phyloP scores from a whole-genome alignment of 106 monocot species.

The Acanthochlamys bracteata region DNA sequence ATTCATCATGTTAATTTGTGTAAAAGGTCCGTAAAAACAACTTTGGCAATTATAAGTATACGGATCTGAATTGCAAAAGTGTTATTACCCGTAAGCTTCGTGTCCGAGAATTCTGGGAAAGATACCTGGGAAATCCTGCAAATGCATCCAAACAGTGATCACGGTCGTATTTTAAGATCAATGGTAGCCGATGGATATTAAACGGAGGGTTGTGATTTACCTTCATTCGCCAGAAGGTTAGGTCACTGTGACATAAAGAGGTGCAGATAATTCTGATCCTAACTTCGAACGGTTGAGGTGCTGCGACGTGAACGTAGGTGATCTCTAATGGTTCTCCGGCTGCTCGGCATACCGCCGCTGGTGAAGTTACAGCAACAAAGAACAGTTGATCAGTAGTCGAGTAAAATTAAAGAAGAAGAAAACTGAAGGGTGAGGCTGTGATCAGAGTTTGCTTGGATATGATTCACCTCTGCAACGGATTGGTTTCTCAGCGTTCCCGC shows the following conservation, averaged over 20 bases:
- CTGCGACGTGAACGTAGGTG: slow-evolving; percentile 67
- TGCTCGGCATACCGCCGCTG: slow-evolving; percentile 78
- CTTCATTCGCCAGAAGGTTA: slow-evolving; percentile 82
- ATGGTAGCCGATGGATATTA: neutral
- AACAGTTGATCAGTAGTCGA: too few relatives aligned
- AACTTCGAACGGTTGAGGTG: slow-evolving; percentile 57
- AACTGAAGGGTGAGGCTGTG: neutral
- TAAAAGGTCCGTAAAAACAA: too few relatives aligned
- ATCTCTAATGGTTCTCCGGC: slow-evolving; percentile 50
- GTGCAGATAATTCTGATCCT: slow-evolving; percentile 83
- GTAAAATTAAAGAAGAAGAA: neutral
- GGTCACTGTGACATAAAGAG: slow-evolving; percentile 86
- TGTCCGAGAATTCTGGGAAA: slow-evolving; percentile 77
- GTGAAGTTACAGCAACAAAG: neutral
- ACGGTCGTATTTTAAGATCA: neutral
- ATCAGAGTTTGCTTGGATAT: neutral
- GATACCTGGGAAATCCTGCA: slow-evolving; percentile 28
- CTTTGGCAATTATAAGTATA: too few relatives aligned
- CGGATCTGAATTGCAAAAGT: too few relatives aligned
- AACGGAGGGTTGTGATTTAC: slow-evolving; percentile 2
- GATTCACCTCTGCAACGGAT: slow-evolving; percentile 19
- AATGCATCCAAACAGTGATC: neutral
- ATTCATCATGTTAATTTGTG: too few relatives aligned
- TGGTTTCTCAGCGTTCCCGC: slow-evolving; percentile 4
- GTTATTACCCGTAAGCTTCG: slow-evolving; percentile 90